These are phyloP conservation scores for Dothidotthia symphoricarpi DNA, from an alignment of 2,329 filamentous ascomycete genomes.

Conservation along the genomic window DNA sequence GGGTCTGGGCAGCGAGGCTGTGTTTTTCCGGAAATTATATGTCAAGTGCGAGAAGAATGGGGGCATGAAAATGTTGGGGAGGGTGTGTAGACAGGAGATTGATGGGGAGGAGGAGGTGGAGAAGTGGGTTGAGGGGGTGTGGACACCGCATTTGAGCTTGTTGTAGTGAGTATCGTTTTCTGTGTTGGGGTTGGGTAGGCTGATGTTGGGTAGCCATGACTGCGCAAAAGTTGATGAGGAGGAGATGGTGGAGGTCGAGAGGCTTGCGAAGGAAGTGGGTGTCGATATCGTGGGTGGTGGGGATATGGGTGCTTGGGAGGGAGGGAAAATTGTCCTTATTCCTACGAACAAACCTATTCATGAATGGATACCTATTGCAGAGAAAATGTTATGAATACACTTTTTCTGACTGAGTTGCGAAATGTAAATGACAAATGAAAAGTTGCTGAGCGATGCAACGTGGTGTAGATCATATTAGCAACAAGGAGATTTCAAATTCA, in stretches of 20 bases:
- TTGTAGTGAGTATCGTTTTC: slow-evolving; percentile 40
- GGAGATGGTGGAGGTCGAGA: slow-evolving; percentile 21
- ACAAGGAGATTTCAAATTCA: no score
- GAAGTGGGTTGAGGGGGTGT: slow-evolving; percentile 35
- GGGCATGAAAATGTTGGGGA: slow-evolving; percentile 30
- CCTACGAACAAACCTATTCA: slow-evolving; percentile 39
- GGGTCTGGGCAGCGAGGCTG: slow-evolving; percentile 33
- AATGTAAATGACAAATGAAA: no score
- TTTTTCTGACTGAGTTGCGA: no score
- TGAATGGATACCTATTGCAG: slow-evolving; percentile 40
- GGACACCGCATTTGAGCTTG: slow-evolving; percentile 43
- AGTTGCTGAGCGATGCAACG: no score
- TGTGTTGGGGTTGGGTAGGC: neutral
- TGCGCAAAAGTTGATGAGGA: slow-evolving; percentile 22
- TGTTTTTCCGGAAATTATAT: slow-evolving; percentile 44
- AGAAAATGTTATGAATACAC: slow-evolving; percentile 29
- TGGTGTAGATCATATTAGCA: no score
- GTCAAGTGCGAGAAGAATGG: slow-evolving; percentile 34
- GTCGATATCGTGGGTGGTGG: slow-evolving; percentile 23
- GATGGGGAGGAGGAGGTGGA: slow-evolving; percentile 21
- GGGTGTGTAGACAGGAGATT: slow-evolving; percentile 27
- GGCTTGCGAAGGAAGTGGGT: slow-evolving; percentile 22
- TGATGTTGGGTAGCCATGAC: slow-evolving; percentile 23
- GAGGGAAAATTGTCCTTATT: slow-evolving; percentile 43
- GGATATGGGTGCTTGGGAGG: slow-evolving; percentile 32